Conservation (phyloP, 2,329 filamentous ascomycete species). For the Exophiala phaeomuriformis region DNA sequence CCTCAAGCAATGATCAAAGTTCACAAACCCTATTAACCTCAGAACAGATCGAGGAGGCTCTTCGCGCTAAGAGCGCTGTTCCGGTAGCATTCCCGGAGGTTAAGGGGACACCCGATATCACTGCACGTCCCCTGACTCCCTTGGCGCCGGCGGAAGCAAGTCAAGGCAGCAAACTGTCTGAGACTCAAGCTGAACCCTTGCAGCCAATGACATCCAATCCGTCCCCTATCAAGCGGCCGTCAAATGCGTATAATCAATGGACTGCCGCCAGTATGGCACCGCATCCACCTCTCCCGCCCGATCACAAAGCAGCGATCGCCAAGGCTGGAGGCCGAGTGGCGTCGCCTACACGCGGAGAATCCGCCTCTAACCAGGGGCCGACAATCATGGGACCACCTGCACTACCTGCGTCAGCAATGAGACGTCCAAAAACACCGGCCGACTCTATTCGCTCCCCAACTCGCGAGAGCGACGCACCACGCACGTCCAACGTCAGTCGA, state of each 20-base stretch:
- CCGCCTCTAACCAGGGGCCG: conserved; percentile 7
- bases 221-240: conserved; percentile 51
- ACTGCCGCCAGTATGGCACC: conserved; percentile 38
- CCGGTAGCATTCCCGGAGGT: conserved; percentile 33
- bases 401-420: conserved; percentile 69
- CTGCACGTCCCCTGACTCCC: conserved; percentile 18
- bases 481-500: conserved; percentile 29
- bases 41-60: conserved; percentile 68
- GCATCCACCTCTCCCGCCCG: conserved; percentile 67
- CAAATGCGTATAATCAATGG: conserved; percentile 63
- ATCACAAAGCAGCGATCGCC: conserved; percentile 79
- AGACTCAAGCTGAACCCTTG: not conserved
- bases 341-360: conserved; percentile 28
- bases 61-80: conserved; percentile 36
- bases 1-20: conserved; percentile 57
- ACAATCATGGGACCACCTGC: conserved; percentile 73
- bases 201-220: conserved; percentile 12
- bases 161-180: not conserved
- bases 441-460: conserved; percentile 42
- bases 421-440: conserved; percentile 57
- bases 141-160: conserved; percentile 4
- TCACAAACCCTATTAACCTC: conserved; percentile 81
- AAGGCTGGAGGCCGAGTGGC: conserved; percentile 59
- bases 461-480: conserved; percentile 54
- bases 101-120: conserved; percentile 29